Base-by-base conservation (phyloP, 2,329 filamentous ascomycete genomes). In the Mariannaea sp. region DNA sequence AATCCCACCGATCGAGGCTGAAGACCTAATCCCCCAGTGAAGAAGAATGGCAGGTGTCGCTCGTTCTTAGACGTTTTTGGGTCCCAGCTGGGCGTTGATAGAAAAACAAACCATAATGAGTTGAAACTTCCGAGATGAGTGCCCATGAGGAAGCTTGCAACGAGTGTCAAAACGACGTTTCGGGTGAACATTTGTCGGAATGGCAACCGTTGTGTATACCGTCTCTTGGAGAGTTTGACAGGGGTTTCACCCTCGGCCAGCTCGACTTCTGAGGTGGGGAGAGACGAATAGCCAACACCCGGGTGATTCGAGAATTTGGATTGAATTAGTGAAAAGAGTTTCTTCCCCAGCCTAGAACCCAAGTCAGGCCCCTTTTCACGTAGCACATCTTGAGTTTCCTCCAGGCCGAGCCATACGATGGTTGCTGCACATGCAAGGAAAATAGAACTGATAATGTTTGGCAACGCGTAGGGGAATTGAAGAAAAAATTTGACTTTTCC, bases 41-140 rank as follows among this genome's bases (percentile, higher is more conserved):
- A 92, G 56, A 80, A 72, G 65, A 88, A 83, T 0, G 84, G 79
- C 52, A 81, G 71, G 56, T 70, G 60, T 1, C 56, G 56, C n/a
- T 69, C 62, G 24, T 68, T 66, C 1, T 68, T 57, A 0, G 72
- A 71, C 1, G 69, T 58, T 9, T 62, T 33, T 0, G 78, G 75
- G 61, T 78, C 71, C 57, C 77, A 83, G 4, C 86, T 84, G 0
- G 87, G 86, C 0, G 87, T 88, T 1, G 89, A 90, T 39, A 92
- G 78, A 70, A 92, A 92, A 44, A 90, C 79, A 56, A 89, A 89
- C 76, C 86, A 90, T 38, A 92, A 80, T 2, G 87, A 82, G 66
- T 89, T 88, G 75, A 91, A 92, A 22, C 88, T 86, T 55, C 86
- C 87, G 63, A 90, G 78, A 70, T 92, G 89, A 59, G 90, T 82